Evolutionary conservation across 352 stramenopile species (phyloP).

Genomic region (Phytophthora boehmeriae): DNA sequence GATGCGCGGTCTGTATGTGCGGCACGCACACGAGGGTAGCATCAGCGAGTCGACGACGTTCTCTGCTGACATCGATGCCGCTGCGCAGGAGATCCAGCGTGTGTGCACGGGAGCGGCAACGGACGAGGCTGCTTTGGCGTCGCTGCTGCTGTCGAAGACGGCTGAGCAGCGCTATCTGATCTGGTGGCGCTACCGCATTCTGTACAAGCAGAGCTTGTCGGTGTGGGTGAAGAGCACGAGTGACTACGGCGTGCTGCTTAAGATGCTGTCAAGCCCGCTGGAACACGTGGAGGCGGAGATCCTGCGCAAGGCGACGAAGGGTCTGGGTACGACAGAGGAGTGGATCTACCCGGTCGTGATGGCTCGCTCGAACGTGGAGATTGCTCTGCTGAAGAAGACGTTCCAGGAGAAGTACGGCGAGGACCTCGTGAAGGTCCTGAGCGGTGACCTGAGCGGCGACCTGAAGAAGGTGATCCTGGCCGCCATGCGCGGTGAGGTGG

Average conservation of each 20-base stretch:
- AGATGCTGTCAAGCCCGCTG: slow-evolving; percentile 47
- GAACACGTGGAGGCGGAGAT: slow-evolving; percentile 67
- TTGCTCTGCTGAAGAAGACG: too few species aligned
- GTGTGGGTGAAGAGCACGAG: not conserved
- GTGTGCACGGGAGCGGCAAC: slow-evolving; percentile 5
- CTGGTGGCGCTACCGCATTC: slow-evolving; percentile 9
- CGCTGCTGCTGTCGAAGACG: slow-evolving; percentile 18
- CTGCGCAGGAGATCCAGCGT: slow-evolving; percentile 46
- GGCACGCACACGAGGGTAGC: slow-evolving; percentile 4
- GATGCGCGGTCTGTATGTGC: slow-evolving; percentile 8
- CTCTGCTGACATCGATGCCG: slow-evolving; percentile 31
- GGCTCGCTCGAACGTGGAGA: slow-evolving; percentile 52
- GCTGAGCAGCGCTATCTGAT: slow-evolving; percentile 24
- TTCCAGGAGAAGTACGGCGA: too few species aligned
- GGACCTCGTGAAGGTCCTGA: too few species aligned
- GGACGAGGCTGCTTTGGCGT: slow-evolving; percentile 15
- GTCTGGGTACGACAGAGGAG: slow-evolving; percentile 48
- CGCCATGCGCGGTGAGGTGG: too few species aligned
- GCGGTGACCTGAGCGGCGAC: too few species aligned
- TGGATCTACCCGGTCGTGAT: slow-evolving; percentile 56
- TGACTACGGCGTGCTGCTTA: slow-evolving; percentile 25
- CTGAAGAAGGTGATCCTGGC: too few species aligned
- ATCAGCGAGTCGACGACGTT: slow-evolving; percentile 18
- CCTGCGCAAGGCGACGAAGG: slow-evolving; percentile 37
- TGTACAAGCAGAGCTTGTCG: slow-evolving; percentile 11